Percentiles rank a stretch among this genome's conserved stretches.
Evolutionary conservation across 2,329 filamentous ascomycete genomes (phyloP).

Genomic region (Botrytis medusae): DNA sequence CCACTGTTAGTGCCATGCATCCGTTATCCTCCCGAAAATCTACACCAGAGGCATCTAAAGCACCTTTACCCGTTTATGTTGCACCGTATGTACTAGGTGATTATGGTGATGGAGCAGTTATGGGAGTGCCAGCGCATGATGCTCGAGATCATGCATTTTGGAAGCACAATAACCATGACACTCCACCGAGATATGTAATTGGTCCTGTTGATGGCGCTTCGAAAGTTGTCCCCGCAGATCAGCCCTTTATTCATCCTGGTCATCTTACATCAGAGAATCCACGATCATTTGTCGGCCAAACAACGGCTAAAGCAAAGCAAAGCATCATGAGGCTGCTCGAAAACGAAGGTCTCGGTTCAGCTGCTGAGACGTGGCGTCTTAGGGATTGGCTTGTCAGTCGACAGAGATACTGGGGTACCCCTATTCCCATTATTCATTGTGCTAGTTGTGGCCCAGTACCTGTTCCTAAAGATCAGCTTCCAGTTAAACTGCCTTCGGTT

Average conservation of each 20-base stretch:
- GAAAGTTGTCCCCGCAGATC: slow-evolving; percentile 45
- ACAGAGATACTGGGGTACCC: slow-evolving; percentile 90
- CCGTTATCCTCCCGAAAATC: slow-evolving; percentile 59
- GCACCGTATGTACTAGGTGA: slow-evolving; percentile 83
- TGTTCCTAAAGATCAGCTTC: slow-evolving; percentile 73
- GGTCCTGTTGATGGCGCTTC: slow-evolving; percentile 47
- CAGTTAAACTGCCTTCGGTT: slow-evolving; percentile 71
- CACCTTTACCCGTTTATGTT: slow-evolving; percentile 71
- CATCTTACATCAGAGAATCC: slow-evolving; percentile 62
- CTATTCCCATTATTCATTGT: slow-evolving; percentile 87
- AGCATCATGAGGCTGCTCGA: slow-evolving; percentile 59
- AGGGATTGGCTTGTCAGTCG: slow-evolving; percentile 89
- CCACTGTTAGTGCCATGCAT: slow-evolving; percentile 61
- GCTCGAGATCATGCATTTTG: slow-evolving; percentile 77
- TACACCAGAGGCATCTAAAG: slow-evolving; percentile 51
- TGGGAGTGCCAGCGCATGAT: slow-evolving; percentile 90
- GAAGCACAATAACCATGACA: slow-evolving; percentile 63
- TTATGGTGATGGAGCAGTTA: slow-evolving; percentile 84
- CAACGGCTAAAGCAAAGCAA: slow-evolving; percentile 61
- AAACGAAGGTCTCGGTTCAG: slow-evolving; percentile 54
- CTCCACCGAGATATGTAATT: slow-evolving; percentile 64
- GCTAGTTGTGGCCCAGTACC: slow-evolving; percentile 72
- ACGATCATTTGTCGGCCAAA: slow-evolving; percentile 62
- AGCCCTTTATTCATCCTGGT: slow-evolving; percentile 65
- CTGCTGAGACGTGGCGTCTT: slow-evolving; percentile 74